A percentile compares a stretch with the other conserved stretches of the same genome.
Conservation (phyloP, 768 basidiomycete genomes). For the Mycena albidolilacea region DNA sequence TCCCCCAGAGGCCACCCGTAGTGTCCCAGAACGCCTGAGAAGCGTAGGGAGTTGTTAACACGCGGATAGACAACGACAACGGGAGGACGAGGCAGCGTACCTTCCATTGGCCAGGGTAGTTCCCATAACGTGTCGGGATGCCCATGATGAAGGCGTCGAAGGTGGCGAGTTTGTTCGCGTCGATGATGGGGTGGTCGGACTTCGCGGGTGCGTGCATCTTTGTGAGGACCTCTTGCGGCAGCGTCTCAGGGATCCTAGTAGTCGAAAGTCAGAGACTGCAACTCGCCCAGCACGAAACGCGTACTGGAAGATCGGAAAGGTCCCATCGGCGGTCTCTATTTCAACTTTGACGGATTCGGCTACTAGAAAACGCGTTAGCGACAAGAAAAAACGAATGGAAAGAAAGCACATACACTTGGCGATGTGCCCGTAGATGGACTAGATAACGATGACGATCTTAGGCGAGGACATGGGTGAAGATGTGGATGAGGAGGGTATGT, state of each 20-base stretch:
- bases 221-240: slow-evolving; percentile 74
- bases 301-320: slow-evolving; percentile 68
- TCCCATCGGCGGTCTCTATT: slow-evolving; percentile 63
- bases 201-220: slow-evolving; percentile 83
- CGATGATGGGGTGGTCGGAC: slow-evolving; percentile 78
- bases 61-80: no score
- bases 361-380: slow-evolving; percentile 57
- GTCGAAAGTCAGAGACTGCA: slow-evolving; percentile 15
- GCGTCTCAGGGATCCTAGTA: slow-evolving; percentile 83
- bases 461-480: slow-evolving; percentile 60
- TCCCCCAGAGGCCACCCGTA: slow-evolving; percentile 77
- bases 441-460: slow-evolving; percentile 79
- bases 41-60: no score
- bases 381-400: slow-evolving; percentile 4
- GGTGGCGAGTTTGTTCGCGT: slow-evolving; percentile 63
- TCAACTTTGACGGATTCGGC: slow-evolving; percentile 69
- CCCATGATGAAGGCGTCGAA: slow-evolving; percentile 84
- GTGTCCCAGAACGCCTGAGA: slow-evolving; percentile 76
- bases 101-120: slow-evolving; percentile 81
- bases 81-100: no score
- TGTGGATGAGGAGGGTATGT: no score
- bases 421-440: slow-evolving; percentile 83
- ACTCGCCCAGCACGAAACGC: slow-evolving; percentile 38
- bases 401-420: slow-evolving; percentile 60
- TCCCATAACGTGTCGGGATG: slow-evolving; percentile 81